Conservation (phyloP, 2,329 filamentous ascomycete genomes). For the Cercospora sojina region DNA sequence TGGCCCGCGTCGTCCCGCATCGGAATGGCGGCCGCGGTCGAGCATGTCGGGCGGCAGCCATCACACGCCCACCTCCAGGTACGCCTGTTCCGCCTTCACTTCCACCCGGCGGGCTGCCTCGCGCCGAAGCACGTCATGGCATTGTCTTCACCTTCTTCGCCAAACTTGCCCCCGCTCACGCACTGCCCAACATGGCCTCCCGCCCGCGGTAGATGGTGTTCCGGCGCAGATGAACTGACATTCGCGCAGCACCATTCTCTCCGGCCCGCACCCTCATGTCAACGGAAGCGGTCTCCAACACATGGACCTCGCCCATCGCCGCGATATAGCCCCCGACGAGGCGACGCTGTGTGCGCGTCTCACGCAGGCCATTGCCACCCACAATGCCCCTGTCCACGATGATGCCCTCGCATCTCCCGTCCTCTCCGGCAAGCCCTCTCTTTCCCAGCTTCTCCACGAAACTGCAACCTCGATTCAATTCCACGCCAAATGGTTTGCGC, state of each 20-base stretch:
- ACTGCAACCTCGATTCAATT: conserved; percentile 30
- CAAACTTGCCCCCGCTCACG: neutral
- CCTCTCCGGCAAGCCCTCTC: conserved; percentile 5
- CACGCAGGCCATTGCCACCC: conserved; percentile 22
- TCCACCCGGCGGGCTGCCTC: neutral
- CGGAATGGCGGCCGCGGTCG: conserved; percentile 34
- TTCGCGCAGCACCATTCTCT: conserved; percentile 17
- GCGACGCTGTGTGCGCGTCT: conserved; percentile 29
- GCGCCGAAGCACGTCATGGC: neutral
- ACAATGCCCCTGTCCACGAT: conserved; percentile 1
- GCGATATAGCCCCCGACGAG: conserved; percentile 33
- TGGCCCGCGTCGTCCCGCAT: conserved; percentile 23
- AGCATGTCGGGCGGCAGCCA: conserved; percentile 25
- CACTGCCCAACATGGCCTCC: conserved; percentile 1
- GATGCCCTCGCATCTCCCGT: conserved; percentile 5
- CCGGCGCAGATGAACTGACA: neutral
- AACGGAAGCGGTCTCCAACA: conserved; percentile 15
- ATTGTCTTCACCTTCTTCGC: neutral
- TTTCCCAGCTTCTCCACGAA: conserved; percentile 28
- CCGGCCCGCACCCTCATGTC: conserved; percentile 10
- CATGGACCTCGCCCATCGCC: conserved; percentile 13
- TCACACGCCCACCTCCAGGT: conserved; percentile 27
- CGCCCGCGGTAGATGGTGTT: neutral
- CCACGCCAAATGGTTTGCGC: conserved; percentile 38
- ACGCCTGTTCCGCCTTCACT: conserved; percentile 6